Base-by-base conservation (phyloP, 2,329 filamentous ascomycete genomes). In the Lachnellula hyalina region DNA sequence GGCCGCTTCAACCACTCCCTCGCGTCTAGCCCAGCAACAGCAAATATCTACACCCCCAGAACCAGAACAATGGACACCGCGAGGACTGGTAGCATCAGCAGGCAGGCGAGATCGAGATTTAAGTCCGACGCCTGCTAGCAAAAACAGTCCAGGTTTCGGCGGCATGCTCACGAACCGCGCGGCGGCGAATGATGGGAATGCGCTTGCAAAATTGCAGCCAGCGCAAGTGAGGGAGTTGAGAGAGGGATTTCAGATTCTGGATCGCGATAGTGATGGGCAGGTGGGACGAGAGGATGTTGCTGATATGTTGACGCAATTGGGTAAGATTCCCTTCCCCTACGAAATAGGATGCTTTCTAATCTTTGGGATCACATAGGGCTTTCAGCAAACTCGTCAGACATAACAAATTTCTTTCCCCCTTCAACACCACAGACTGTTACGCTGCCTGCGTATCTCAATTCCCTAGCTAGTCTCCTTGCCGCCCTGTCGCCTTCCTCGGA, bases 241-340 rank as follows among this genome's bases (percentile, higher is more conserved):
- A 57, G 93, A 97, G 69, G 90, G 88, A 0, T 99, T 97, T 71
- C 90, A 95, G 71, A 91, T 96, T 56, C 79, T 99, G 47, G 94
- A 97, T 71, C 82, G 90, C 57, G 87, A 94, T 71, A 92, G 90
- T 66, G 90, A 94, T 67, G 92, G 93, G 17, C 77, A 82, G 49
- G 86, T 99, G 58, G 88, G 86, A 62, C 81, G 87, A 56, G 87
- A 93, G 21, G 90, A 96, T 69, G 85, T 99, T 5, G 84, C 84
- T 15, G 89, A 95, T 65, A 96, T 96, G 81, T 80, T 99, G 34
- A 83, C 81, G 56, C 91, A 96, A 67, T 78, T 96, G 48, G 92
- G 87, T 89, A 74, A 47, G 70, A 63, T 21, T 34, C 11, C 9
- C 28, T 34, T 1, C 23, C 5, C 19, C 5, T 8, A 23, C 17